phyloP scores from a whole-genome alignment of 2,329 filamentous ascomycete species.

The Sporothrix mexicana region DNA sequence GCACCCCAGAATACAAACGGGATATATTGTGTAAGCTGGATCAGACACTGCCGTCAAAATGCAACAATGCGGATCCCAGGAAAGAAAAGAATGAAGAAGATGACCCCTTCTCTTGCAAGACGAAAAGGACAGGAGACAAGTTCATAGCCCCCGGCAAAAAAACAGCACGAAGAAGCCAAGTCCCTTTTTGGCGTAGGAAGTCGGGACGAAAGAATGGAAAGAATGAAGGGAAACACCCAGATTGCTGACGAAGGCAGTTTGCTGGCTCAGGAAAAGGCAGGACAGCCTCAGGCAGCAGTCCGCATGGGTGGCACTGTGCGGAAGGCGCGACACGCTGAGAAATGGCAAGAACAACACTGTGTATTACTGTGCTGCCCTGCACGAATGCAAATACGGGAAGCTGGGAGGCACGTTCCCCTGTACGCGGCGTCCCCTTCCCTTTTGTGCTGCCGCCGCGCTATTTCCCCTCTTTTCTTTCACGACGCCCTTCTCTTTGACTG shows the following conservation, averaged over 20 bases:
- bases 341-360: background rate
- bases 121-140: constrained; percentile 14
- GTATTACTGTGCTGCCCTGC: background rate
- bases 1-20: background rate
- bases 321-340: background rate
- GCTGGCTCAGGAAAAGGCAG: background rate
- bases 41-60: background rate
- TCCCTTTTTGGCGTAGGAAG: constrained; percentile 2
- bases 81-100: background rate
- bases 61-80: background rate
- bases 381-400: background rate
- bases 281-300: constrained; percentile 30
- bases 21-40: background rate
- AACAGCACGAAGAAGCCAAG: constrained; percentile 15
- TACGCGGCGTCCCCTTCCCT: background rate
- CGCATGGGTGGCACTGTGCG: constrained; percentile 26
- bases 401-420: background rate
- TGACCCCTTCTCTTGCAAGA: background rate
- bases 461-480: background rate
- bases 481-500: background rate
- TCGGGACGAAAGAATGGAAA: constrained; percentile 22
- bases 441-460: background rate
- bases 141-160: constrained; percentile 9
- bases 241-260: constrained; percentile 28
- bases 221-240: background rate